Base-by-base conservation (phyloP, 192 early-diverging fungal genomes). In the Spizellomyces punctatus region DNA sequence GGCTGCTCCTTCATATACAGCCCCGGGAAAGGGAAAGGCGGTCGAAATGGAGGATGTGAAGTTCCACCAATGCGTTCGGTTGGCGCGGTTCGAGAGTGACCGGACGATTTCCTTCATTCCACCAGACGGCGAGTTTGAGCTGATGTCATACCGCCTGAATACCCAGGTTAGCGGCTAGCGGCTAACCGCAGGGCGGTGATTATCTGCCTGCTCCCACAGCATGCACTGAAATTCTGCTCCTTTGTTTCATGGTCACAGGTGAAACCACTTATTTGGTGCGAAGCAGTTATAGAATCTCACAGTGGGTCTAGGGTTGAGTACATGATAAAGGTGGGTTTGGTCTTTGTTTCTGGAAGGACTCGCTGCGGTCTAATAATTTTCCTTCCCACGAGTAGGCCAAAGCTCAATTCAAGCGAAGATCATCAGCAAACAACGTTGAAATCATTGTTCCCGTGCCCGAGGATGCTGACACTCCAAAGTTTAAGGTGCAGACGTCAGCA, bases 11-110 rank as follows among this genome's bases (percentile, higher is more conserved):
- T 64, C 10, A 41, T 64, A 21, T 27, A 44, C 22, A 72, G 46
- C 69, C 41, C 22, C 70, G n/a, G 8, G 55, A 49, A 46, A 78
- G 71, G 65, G 76, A 19, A 79, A 76, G 65, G 79, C 83, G 22
- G 94, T 99, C 22, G 96, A 96, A 75, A 95, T 99, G 75, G 98
- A 97, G 64, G 98, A 99, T 75, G 92, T 91, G 71, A 94, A 99
- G 75, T 99, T 99, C 86, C 98, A 99, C 77, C 98, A 99, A 82
- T 98, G 98, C 78, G 98, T 99, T 45, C 84, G 93, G 55, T 80
- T 99, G 50, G 93, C 95, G 10, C 88, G 91, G 50, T 99, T 99
- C 78, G 96, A 98, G 72, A 93, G 85, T 43, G 96, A 98, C 79
- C 86, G 98, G 16, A 96, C 94, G 5, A 99, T 99, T 72, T 93